Percentiles rank a stretch among this genome's conserved stretches.
These are phyloP conservation scores for Chenopodium berlandieri DNA, from an alignment of 148 eudicot genomes.

Conservation along the genomic window DNA sequence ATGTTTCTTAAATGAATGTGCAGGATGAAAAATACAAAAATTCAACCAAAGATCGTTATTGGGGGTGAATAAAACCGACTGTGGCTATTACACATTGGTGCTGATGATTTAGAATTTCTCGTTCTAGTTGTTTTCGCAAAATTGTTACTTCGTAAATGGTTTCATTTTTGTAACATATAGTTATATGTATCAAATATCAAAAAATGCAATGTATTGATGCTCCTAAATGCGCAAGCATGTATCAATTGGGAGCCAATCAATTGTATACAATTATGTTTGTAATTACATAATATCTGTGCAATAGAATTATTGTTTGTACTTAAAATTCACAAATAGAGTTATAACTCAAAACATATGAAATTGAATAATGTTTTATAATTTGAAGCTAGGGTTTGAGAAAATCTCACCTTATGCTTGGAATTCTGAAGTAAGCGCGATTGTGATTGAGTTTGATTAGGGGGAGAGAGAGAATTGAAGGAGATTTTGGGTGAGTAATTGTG, in stretches of 20 bases:
- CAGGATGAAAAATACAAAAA: background rate
- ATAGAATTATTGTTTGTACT: background rate
- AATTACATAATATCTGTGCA: background rate
- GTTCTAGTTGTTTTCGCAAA: background rate
- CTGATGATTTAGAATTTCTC: background rate
- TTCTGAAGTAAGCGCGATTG: background rate
- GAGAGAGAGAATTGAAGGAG: background rate
- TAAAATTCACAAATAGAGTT: too few species aligned
- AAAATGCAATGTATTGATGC: background rate
- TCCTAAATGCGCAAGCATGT: constrained; percentile 11
- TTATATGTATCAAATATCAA: background rate
- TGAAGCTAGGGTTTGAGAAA: constrained; percentile 19
- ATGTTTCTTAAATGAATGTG: background rate
- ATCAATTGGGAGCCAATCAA: background rate
- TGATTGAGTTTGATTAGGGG: background rate
- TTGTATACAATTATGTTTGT: background rate
- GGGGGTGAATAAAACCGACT: background rate
- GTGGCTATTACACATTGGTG: constrained; percentile 5
- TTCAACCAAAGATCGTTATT: background rate
- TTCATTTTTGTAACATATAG: background rate
- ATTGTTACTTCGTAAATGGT: background rate
- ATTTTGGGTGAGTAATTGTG: background rate
- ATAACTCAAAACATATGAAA: too few species aligned
- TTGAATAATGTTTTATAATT: background rate
- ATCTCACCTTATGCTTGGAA: constrained; percentile 5